Conservation (phyloP, 2,329 filamentous ascomycete genomes). For the Zalaria sp. region DNA sequence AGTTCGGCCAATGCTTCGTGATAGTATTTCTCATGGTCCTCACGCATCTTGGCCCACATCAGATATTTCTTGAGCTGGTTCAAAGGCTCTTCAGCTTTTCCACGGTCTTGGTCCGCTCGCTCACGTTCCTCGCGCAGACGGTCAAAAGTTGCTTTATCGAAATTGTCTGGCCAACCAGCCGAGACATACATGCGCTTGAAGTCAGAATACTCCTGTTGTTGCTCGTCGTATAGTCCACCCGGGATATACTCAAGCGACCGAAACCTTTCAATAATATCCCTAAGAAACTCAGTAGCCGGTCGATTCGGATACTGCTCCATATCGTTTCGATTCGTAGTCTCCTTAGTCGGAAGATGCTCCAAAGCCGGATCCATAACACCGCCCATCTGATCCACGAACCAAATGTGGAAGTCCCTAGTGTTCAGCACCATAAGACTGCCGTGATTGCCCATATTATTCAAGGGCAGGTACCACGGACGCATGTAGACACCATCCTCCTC, state of each 20-base stretch:
- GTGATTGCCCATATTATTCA: constrained; percentile 2
- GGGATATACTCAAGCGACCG: not conserved
- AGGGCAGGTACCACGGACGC: constrained; percentile 2
- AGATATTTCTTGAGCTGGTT: not conserved
- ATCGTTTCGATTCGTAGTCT: constrained; percentile 1
- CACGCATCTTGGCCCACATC: not conserved
- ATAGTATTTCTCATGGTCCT: not conserved
- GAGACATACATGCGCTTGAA: not conserved
- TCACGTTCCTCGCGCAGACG: not conserved
- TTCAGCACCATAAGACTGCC: constrained; percentile 4
- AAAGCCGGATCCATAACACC: not conserved
- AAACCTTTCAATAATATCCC: constrained; percentile 1
- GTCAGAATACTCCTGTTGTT: not conserved
- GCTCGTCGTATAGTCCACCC: constrained; percentile 1
- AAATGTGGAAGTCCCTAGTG: constrained; percentile 1
- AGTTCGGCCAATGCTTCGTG: not conserved
- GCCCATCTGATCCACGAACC: not conserved
- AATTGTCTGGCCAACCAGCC: not conserved
- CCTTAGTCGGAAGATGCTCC: not conserved
- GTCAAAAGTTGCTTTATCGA: not conserved
- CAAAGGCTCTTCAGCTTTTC: not conserved
- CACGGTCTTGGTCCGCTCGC: not conserved
- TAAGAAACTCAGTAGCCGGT: not conserved
- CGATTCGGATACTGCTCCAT: constrained; percentile 1
- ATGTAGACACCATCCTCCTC: constrained; percentile 3